These are phyloP conservation scores for Ananas comosus DNA, from an alignment of 176 grass and related monocot genomes.

Conservation along the genomic window DNA sequence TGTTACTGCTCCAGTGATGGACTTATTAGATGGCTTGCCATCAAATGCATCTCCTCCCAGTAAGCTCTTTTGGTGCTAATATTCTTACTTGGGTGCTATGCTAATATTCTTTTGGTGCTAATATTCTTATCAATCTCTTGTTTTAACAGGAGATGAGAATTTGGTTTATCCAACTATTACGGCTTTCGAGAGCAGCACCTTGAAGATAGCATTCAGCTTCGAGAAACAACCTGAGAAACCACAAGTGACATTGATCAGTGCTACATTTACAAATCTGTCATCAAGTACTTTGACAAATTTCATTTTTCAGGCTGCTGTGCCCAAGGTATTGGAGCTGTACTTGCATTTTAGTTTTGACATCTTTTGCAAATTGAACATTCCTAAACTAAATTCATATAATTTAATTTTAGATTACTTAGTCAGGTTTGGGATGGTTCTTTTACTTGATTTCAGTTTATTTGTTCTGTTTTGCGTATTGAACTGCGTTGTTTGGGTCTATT, in stretches of 20 bases:
- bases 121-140: conserved; percentile 10
- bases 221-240: conserved; percentile 69
- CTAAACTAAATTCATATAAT: neutral
- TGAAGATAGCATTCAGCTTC: conserved; percentile 76
- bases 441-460: no score
- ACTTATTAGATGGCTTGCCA: conserved; percentile 86
- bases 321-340: conserved; percentile 48
- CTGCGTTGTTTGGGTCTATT: no score
- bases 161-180: conserved; percentile 50
- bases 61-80: conserved; percentile 17
- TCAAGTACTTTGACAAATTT: conserved; percentile 69
- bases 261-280: conserved; percentile 77
- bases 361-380: neutral
- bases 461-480: no score
- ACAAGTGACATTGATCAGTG: conserved; percentile 61
- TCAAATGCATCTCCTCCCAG: conserved; percentile 45
- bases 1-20: conserved; percentile 43
- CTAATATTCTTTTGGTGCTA: neutral
- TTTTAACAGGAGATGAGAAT: conserved; percentile 35
- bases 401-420: neutral
- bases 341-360: neutral
- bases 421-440: no score
- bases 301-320: conserved; percentile 94
- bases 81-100: conserved; percentile 4
- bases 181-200: conserved; percentile 79